Evolutionary conservation across 78 protist genomes (phyloP), one percentile per base, ranked within the genome.

Genomic region (Dictyostelium firmibasis): DNA sequence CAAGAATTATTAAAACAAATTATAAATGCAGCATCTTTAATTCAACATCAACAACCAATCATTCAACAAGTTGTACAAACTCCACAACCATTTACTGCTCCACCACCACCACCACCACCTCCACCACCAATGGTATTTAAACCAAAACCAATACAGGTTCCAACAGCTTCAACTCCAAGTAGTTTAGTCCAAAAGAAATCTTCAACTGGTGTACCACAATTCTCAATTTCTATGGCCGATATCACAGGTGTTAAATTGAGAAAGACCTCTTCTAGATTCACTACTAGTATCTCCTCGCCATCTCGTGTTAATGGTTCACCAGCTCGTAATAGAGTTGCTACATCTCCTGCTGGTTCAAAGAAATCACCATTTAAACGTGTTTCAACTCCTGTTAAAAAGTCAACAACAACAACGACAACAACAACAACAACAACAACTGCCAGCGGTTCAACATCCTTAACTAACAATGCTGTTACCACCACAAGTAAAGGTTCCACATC

Each of bases 61-160:
- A 36, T 41, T 43, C 64, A 23, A 41, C 64, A 23, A 44, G 20
- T 33, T 83, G 10, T 67, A 16, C 81, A 13, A 14, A 43, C 57
- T 70, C 27, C 78, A 18, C 78, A 36, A 84, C n/a, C 50, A 35
- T 62, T 62, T 50, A 33, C 64, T 10, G 44, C 91, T 29, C 81
- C 91, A 44, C 78, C 91, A 16, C 91, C 91, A 64, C 64, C 91
- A 23, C 91, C 91, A 27, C 78, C 91, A 13, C 91, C 91, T 41
- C 76, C 91, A 10, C 79, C 75, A 74, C 50, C 62, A 7, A n/a
- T n/a, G 13, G 5, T 25, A 6, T 11, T 23, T 1, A 44, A 10
- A 16, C 50, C 83, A 50, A 38, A 81, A 81, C 74, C 86, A 16
- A 81, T 31, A 0, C 43, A 47, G 13, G 16, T 27, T 2, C 38